phyloP scores from a whole-genome alignment of 2,329 filamentous ascomycete genomes.

The Thermochaetoides dissita region DNA sequence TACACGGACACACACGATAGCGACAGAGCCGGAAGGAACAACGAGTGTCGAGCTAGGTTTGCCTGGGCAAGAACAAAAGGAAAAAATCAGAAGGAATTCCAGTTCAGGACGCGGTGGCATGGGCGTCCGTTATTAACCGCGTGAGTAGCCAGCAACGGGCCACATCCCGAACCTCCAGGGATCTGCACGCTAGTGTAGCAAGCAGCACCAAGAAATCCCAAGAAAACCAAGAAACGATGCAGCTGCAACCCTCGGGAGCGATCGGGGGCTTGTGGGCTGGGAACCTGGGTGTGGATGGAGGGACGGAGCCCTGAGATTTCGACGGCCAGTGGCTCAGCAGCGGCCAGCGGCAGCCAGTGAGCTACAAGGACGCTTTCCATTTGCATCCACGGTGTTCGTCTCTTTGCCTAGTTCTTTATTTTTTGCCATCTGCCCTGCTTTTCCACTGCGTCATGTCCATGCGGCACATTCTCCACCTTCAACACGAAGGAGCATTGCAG shows the following conservation, averaged over 20 bases:
- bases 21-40: constrained; percentile 2
- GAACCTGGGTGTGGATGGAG: too few species aligned
- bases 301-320: too few species aligned
- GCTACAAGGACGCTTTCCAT: not conserved
- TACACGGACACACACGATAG: not conserved
- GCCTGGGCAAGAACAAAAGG: constrained; percentile 1
- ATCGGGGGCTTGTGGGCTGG: constrained; percentile 1
- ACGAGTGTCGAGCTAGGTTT: not conserved
- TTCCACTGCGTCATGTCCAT: not conserved
- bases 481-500: constrained; percentile 6
- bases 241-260: constrained; percentile 4
- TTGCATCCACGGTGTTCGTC: not conserved
- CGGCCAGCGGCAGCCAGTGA: not conserved
- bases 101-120: constrained; percentile 1
- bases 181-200: too few species aligned
- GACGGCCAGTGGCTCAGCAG: not conserved
- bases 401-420: too few species aligned
- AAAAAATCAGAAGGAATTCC: constrained; percentile 2
- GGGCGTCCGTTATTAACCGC: constrained; percentile 3
- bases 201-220: not conserved
- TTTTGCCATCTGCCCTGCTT: not conserved
- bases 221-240: not conserved
- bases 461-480: constrained; percentile 1
- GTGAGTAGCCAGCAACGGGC: not conserved
- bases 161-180: too few species aligned